Percentiles rank a stretch among this genome's conserved stretches.
phyloP scores from a whole-genome alignment of 176 grass and related monocot species.

The Calamus simplicifolius region DNA sequence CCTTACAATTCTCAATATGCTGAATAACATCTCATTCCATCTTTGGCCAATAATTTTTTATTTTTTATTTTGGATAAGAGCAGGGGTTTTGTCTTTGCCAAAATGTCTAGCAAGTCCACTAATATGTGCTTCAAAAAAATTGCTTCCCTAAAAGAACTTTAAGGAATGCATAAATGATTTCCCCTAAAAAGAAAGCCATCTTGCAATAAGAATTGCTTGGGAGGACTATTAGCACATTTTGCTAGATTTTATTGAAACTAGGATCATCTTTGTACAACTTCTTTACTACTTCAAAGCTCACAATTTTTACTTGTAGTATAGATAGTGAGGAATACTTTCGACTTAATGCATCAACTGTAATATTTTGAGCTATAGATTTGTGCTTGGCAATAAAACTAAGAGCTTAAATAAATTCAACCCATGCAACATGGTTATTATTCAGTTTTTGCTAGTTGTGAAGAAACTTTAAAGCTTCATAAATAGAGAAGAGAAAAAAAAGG shows the following conservation, averaged over 20 bases:
- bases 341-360: conserved; percentile 2
- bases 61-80: neutral
- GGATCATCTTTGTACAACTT: neutral
- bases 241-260: neutral
- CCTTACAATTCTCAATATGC: neutral
- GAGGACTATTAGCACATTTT: neutral
- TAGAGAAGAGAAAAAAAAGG: no score
- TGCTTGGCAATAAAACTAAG: conserved; percentile 17
- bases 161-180: neutral
- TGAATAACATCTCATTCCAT: neutral
- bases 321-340: conserved; percentile 2
- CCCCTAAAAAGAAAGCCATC: neutral
- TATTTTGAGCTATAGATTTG: conserved; percentile 9
- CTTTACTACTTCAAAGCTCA: conserved; percentile 1
- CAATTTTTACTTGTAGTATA: neutral
- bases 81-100: neutral
- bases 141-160: neutral
- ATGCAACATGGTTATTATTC: conserved; percentile 8
- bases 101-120: neutral
- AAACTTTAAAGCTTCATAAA: no score
- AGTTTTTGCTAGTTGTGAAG: neutral
- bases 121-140: neutral
- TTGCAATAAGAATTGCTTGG: neutral
- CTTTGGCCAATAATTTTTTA: neutral
- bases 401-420: conserved; percentile 8